Evolutionary conservation across 345 rosid genomes (phyloP).

Genomic region (Limnanthes douglasii): DNA sequence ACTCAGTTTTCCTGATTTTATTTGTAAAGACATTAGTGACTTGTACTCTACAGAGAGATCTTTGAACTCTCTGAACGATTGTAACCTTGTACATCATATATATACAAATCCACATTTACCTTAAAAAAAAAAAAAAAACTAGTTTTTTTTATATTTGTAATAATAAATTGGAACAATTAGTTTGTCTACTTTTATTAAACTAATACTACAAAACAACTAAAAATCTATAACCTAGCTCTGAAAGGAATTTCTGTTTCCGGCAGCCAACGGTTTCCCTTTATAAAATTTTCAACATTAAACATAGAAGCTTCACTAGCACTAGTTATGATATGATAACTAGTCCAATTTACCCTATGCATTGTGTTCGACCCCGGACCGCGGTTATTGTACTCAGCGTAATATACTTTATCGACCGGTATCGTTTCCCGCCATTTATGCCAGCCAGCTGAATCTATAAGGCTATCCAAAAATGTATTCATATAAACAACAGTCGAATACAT

Average conservation of each 20-base stretch:
- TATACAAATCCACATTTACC: too few species aligned
- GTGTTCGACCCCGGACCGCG: constrained; percentile 26
- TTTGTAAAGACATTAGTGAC: too few species aligned
- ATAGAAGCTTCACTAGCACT: constrained; percentile 19
- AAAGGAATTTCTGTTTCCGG: constrained; percentile 20
- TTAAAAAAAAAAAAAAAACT: too few species aligned
- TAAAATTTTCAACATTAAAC: constrained; percentile 24
- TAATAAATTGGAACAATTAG: too few species aligned
- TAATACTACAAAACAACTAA: too few species aligned
- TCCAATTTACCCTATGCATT: constrained; percentile 22
- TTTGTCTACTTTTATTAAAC: too few species aligned
- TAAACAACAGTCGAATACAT: constrained; percentile 50
- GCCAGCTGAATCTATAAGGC: constrained; percentile 27
- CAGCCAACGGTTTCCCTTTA: constrained; percentile 26
- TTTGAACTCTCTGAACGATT: too few species aligned
- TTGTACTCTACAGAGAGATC: too few species aligned
- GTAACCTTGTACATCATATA: too few species aligned
- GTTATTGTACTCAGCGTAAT: constrained; percentile 36
- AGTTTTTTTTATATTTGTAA: too few species aligned
- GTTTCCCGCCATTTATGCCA: constrained; percentile 62
- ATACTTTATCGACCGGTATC: constrained; percentile 11
- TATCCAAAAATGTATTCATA: constrained; percentile 51
- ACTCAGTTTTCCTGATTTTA: too few species aligned
- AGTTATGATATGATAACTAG: constrained; percentile 21
- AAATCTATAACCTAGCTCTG: constrained; percentile 11